Conservation (phyloP, 768 basidiomycete genomes). For the Leccinum fibrillosum region DNA sequence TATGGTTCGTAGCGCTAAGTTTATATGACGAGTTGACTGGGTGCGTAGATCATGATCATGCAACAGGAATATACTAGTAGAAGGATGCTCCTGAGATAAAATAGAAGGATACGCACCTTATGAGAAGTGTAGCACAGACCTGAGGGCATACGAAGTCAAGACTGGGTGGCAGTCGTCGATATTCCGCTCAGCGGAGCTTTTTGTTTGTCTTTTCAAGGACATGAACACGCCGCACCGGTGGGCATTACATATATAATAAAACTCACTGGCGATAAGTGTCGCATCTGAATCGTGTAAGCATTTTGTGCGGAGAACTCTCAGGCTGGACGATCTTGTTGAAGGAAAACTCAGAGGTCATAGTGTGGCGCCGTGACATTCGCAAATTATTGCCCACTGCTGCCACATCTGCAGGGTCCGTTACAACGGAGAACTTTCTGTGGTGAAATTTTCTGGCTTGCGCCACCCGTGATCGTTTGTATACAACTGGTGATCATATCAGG, state of each 20-base stretch:
- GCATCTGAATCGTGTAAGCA: not conserved
- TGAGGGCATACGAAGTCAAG: not conserved
- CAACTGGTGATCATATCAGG: not conserved
- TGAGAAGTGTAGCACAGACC: not conserved
- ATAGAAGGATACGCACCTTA: not conserved
- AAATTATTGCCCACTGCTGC: not conserved
- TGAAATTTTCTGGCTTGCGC: not conserved
- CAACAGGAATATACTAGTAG: not conserved
- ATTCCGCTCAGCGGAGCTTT: not conserved
- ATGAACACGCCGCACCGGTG: too few species aligned
- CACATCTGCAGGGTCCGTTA: not conserved
- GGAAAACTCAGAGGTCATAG: not conserved
- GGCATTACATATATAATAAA: too few species aligned
- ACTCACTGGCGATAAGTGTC: not conserved
- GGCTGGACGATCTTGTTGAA: not conserved
- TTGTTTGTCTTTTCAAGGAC: not conserved
- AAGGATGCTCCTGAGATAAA: not conserved
- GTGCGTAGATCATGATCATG: not conserved
- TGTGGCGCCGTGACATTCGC: not conserved
- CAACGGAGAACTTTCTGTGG: not conserved
- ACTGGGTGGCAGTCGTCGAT: not conserved
- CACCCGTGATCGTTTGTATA: not conserved
- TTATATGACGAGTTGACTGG: not conserved
- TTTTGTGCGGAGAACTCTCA: not conserved
- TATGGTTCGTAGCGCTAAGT: not conserved